phyloP scores from a whole-genome alignment of 139 green algal genomes.

The Volvox reticuliferus region DNA sequence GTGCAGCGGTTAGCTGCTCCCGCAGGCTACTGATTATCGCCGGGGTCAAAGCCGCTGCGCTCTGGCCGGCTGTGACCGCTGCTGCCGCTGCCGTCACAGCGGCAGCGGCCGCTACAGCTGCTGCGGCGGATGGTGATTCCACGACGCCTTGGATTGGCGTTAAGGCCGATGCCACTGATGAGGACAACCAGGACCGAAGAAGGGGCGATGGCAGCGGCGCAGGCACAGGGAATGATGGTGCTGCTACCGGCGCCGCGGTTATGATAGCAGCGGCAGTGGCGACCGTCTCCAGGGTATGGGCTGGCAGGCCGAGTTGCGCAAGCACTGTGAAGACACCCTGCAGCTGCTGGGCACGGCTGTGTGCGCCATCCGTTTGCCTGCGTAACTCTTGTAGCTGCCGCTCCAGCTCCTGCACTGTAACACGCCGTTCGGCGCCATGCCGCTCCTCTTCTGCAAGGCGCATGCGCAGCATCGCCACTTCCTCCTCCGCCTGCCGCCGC shows the following conservation, averaged over 20 bases:
- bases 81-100: not conserved
- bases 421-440: not conserved
- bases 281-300: not conserved
- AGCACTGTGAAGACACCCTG: not conserved
- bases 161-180: not conserved
- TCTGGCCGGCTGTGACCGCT: not conserved
- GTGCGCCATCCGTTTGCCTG: not conserved
- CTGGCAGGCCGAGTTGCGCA: slow-evolving; percentile 4
- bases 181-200: not conserved
- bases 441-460: not conserved
- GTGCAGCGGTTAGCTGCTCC: not conserved
- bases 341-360: slow-evolving; percentile 3
- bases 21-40: slow-evolving; percentile 1
- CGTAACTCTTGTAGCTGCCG: not conserved
- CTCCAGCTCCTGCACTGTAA: not conserved
- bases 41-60: not conserved
- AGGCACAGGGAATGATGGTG: not conserved
- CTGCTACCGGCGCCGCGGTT: not conserved
- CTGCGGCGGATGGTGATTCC: not conserved
- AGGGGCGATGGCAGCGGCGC: not conserved
- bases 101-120: not conserved
- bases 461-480: not conserved
- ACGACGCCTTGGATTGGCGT: not conserved
- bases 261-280: not conserved
- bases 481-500: not conserved